These are phyloP conservation scores for Cercophora samala DNA, from an alignment of 495 filamentous ascomycete species.

Conservation along the genomic window DNA sequence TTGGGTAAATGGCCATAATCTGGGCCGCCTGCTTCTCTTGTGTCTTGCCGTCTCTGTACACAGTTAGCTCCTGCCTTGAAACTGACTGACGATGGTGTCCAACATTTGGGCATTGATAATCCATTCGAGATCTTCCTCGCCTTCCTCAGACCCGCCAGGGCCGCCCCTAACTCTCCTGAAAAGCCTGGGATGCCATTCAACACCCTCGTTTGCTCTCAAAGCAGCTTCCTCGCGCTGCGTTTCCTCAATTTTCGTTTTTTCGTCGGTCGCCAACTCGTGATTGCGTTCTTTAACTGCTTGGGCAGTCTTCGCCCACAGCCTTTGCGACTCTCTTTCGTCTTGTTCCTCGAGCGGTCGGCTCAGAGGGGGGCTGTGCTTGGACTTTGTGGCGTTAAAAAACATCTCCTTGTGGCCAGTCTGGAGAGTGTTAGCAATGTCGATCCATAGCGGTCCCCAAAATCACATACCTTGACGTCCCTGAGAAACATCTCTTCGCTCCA, in stretches of 20 bases:
- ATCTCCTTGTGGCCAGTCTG: slow-evolving; percentile 85
- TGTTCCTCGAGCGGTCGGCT: slow-evolving; percentile 81
- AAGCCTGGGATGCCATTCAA: slow-evolving; percentile 85
- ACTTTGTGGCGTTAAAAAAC: slow-evolving; percentile 79
- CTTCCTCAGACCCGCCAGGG: slow-evolving; percentile 70
- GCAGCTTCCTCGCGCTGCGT: slow-evolving; percentile 86
- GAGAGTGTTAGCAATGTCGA: slow-evolving; percentile 1
- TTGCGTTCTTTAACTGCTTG: slow-evolving; percentile 77
- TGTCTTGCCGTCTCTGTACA: slow-evolving; percentile 56
- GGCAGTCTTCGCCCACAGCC: slow-evolving; percentile 76
- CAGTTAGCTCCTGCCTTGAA: slow-evolving; percentile 28
- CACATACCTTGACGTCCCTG: slow-evolving; percentile 71
- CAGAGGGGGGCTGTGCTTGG: slow-evolving; percentile 70
- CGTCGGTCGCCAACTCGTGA: slow-evolving; percentile 86
- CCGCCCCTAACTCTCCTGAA: slow-evolving; percentile 76
- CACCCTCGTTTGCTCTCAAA: slow-evolving; percentile 69
- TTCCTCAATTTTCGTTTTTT: slow-evolving; percentile 93
- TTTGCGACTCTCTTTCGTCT: slow-evolving; percentile 84
- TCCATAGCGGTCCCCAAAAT: slow-evolving; percentile 12
- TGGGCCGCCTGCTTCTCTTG: slow-evolving; percentile 75
- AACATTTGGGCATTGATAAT: slow-evolving; percentile 88
- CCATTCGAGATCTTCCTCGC: slow-evolving; percentile 87
- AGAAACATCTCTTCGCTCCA: slow-evolving; percentile 95
- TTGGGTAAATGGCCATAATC: slow-evolving; percentile 81
- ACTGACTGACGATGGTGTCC: slow-evolving; percentile 31